Base-by-base conservation (phyloP, 192 early-diverging fungal genomes). In the Chytriomyces hyalinus region DNA sequence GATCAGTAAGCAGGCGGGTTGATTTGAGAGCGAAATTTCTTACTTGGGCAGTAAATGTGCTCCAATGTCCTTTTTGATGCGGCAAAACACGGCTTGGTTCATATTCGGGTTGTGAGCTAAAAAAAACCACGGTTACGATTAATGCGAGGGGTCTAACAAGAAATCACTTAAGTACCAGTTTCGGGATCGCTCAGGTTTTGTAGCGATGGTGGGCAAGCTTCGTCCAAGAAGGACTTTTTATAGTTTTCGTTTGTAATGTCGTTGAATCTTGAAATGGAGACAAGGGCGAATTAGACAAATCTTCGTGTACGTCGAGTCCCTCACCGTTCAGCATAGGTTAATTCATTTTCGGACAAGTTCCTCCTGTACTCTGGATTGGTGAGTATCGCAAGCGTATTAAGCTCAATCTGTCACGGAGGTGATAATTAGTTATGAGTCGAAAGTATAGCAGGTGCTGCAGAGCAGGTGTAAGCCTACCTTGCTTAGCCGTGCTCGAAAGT, bases 31-130 rank as follows among this genome's bases (percentile, higher is more conserved):
- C 13, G 47, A 53, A 46, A 15, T 46, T 7, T 47, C 68, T 61
- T 49, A 66, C 47, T 70, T 67, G 10, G 66, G 84, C 36, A 89
- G 64, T 60, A 89, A 85, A 60, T 85, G 84, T 6, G 79, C 78
- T n/a, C 90, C 91, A 51, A 90, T 79, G 7, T 86, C 81, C 24
- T 82, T 79, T 20, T 82, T 45, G 5, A 88, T 81, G 8, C 88
- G 80, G 49, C 85, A 87, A 76, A 93, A 87, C 0, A 93, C 90
- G 7, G 91, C 88, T 62, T 88, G 84, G 45, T 91, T 85, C 28
- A 92, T 67, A 45, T 88, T 82, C 0, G 92, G 90, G 61, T 13
- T 60, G 49, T 61, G 73, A 22, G 79, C 84, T 83, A 10, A 11
- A 2, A 36, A 36, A 36, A 36, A 36, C 36, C 36, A 36, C 1